Evolutionary conservation across 1,284 basidiomycete species (phyloP), one percentile per base, ranked within the genome.

Genomic region (Tilletia indica): DNA sequence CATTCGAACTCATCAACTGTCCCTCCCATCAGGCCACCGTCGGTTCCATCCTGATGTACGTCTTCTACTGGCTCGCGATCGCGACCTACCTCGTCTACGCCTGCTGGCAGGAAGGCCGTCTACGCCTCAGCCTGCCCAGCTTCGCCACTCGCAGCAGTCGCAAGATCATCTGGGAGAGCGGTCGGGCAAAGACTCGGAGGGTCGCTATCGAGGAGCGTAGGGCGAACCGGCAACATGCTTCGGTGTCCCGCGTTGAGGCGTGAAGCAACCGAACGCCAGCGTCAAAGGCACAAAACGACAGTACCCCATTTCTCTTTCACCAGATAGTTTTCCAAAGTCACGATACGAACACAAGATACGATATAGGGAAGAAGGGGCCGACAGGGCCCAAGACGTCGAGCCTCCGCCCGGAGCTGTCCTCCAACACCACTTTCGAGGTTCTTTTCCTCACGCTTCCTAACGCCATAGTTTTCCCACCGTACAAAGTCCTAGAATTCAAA

Each of bases 41-140:
- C 47, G 80, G 80, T 2, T 72, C 74, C 12, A 71, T 81, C 8
- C 71, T 79, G n/a, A 73, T 74, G 51, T 82, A 82, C 64, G 68
- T 79, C 11, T 72, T 76, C 14, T 83, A 81, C 74, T 83, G 82
- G 82, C 34, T 78, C 9, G 74, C 71, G 9, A 75, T 83, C 36
- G 70, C 74, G 1, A 70, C 71, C 11, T 80, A 79, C 54, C 71
- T 82, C 56, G 71, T 74, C 71, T 77, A 73, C 67, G 70, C 73
- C 67, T 74, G 71, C 36, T 78, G 76, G 76, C 71, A 67, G 21
- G 78, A 80, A 64, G 77, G 77, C 5, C 71, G 78, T 1, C 68
- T 77, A 36, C 68, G 69, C 1, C 34, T 77, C 3, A 25, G 39
- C 4, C 72, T 72, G n/a, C 39, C 69, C 34, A 64, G 31, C 34